Evolutionary conservation across 169 alveolate genomes (phyloP), one percentile per base, ranked within the genome.

Genomic region (Plasmodium sp.): DNA sequence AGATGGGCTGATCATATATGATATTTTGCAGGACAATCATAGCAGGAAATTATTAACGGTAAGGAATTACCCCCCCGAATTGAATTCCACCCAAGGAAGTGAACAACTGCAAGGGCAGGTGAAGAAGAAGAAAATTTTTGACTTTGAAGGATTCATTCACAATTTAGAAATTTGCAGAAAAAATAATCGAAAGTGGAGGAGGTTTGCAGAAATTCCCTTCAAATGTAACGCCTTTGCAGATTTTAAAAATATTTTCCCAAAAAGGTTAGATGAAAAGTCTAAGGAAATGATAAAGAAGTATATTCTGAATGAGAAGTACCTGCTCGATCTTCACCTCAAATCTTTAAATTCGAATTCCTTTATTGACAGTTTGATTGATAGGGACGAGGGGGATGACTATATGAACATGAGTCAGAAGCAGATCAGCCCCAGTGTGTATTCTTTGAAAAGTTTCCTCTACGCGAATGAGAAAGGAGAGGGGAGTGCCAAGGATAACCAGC

Each of bases 271-370:
- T 72, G 94, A 90, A 54, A 93, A 90, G 71, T 86, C 93, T 6
- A 74, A 93, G 73, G 96, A 93, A 83, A 54, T 85, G 83, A 77
- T 90, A 22, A 84, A 93, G 81, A 93, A 93, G 62, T 92, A 92
- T 81, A 62, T 82, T 1, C 62, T 93, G 34, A 72, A 94, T 93
- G 96, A 95, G 81, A 77, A 93, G 92, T 81, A 88, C 54, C 82
- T 95, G 18, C 75, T 93, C 74, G 86, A 95, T 93, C 36, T 95
- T 54, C 95, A 95, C 80, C 90, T 95, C 72, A 73, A 93, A 67
- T 72, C 96, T 71, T 73, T 92, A 62, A 74, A 93, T 45, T 92
- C 94, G 34, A 81, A 81, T n/a, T 72, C 43, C 18, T 75, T 85
- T 85, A 80, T 92, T 62, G 83, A 86, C 91, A 18, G 81, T 12